Percentiles rank a stretch among this genome's conserved stretches.
phyloP scores from a whole-genome alignment of 2,329 filamentous ascomycete species.

The Colletotrichum ledebouriae region DNA sequence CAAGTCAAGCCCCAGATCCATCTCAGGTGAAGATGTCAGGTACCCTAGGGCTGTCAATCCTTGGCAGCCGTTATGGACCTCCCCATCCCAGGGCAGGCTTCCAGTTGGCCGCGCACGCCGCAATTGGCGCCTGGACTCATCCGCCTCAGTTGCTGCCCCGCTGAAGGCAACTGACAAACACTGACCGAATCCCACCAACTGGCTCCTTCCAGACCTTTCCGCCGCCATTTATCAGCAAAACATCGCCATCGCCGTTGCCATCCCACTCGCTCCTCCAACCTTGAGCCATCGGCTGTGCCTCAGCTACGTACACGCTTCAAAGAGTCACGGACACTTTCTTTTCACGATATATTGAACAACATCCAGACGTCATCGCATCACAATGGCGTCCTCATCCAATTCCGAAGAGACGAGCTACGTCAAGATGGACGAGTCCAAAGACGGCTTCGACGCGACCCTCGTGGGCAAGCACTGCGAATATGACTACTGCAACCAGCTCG shows the following conservation, averaged over 20 bases:
- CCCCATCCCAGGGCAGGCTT: constrained; percentile 24
- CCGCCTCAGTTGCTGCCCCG: constrained; percentile 29
- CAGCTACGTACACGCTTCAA: neutral
- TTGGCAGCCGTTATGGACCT: constrained; percentile 14
- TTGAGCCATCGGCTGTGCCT: neutral
- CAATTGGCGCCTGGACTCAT: constrained; percentile 32
- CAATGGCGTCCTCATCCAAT: constrained; percentile 67
- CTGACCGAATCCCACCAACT: constrained; percentile 33
- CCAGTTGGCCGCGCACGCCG: constrained; percentile 30
- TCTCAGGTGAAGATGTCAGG: neutral
- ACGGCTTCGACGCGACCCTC: constrained; percentile 80
- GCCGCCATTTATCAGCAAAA: constrained; percentile 38
- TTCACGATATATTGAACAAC: constrained; percentile 25
- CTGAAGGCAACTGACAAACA: constrained; percentile 26
- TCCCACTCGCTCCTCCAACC: neutral
- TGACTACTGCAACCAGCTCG: constrained; percentile 91
- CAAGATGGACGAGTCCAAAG: constrained; percentile 70
- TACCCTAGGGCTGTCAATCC: neutral
- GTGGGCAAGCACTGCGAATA: constrained; percentile 94
- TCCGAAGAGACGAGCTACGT: constrained; percentile 71
- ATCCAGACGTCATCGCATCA: constrained; percentile 37
- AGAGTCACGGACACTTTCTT: neutral
- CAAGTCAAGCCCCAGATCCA: neutral
- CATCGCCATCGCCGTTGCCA: neutral
- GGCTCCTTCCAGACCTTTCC: constrained; percentile 41